Evolutionary conservation across 1,284 basidiomycete genomes (phyloP).

Genomic region (Ceratobasidium papillatum): DNA sequence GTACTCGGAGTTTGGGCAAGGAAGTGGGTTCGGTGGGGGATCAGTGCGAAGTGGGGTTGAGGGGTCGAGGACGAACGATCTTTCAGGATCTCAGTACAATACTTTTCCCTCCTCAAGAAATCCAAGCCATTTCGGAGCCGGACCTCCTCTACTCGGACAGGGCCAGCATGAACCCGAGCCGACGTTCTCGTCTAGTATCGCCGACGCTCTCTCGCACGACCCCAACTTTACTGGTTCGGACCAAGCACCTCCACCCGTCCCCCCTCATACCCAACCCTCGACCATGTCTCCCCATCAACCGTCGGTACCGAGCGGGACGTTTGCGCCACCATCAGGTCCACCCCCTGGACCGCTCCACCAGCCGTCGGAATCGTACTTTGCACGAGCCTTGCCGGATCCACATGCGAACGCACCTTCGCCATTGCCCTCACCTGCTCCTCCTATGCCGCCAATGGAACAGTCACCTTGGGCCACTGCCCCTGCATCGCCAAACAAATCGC

Average conservation of each 20-base stretch:
- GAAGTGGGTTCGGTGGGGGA: conserved; percentile 41
- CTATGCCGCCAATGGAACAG: conserved; percentile 9
- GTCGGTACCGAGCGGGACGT: conserved; percentile 48
- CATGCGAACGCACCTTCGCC: not conserved
- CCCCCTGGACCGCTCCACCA: conserved; percentile 19
- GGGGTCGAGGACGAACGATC: conserved; percentile 41
- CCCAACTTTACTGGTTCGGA: conserved; percentile 18
- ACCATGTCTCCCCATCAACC: conserved; percentile 45
- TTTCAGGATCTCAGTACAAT: conserved; percentile 49
- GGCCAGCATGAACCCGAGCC: conserved; percentile 13
- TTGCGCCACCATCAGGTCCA: conserved; percentile 47
- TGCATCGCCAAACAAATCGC: conserved; percentile 19
- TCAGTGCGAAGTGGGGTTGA: conserved; percentile 42
- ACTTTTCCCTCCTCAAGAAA: conserved; percentile 52
- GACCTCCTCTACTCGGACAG: conserved; percentile 50
- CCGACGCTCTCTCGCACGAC: conserved; percentile 20
- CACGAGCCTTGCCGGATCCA: conserved; percentile 17
- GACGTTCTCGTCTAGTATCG: conserved; percentile 35
- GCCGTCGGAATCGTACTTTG: conserved; percentile 59
- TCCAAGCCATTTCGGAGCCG: conserved; percentile 51
- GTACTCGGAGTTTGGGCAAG: conserved; percentile 45
- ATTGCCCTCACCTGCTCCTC: conserved; percentile 6
- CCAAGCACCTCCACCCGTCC: conserved; percentile 43
- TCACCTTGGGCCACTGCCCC: conserved; percentile 28
- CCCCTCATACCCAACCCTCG: not conserved